These are phyloP conservation scores for Colletotrichum sp. DNA, from an alignment of 2,329 filamentous ascomycete species.

Conservation along the genomic window DNA sequence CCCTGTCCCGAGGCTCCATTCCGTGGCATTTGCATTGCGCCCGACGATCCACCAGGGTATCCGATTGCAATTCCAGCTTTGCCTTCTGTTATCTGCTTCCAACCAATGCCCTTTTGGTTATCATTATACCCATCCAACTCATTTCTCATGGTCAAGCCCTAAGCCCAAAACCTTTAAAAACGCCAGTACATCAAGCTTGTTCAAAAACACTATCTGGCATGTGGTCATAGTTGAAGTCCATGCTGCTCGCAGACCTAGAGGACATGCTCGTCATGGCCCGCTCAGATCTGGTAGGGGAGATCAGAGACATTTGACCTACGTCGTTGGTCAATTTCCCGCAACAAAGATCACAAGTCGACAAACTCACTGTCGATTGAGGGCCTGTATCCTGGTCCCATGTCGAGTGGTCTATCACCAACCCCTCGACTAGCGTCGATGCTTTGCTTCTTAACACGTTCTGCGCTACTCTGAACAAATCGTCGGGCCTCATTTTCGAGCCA, in stretches of 20 bases:
- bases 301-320: slow-evolving; percentile 7
- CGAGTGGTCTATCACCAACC: neutral
- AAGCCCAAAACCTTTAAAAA: neutral
- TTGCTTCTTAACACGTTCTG: slow-evolving; percentile 26
- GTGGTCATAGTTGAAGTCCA: slow-evolving; percentile 39
- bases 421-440: slow-evolving; percentile 6
- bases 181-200: neutral
- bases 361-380: slow-evolving; percentile 20
- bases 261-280: slow-evolving; percentile 16
- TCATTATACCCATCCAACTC: slow-evolving; percentile 4
- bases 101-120: neutral
- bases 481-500: slow-evolving; percentile 60
- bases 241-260: slow-evolving; percentile 23
- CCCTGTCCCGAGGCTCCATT: neutral
- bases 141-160: neutral
- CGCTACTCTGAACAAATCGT: slow-evolving; percentile 46
- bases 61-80: neutral
- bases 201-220: slow-evolving; percentile 40
- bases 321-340: neutral
- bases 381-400: neutral
- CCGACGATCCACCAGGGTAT: slow-evolving; percentile 2
- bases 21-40: neutral
- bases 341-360: neutral
- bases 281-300: slow-evolving; percentile 16
- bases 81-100: neutral